A percentile compares a stretch with the other conserved stretches of the same genome.
Conservation (phyloP, 495 filamentous ascomycete species). For the Aspergillus ellipticus region DNA sequence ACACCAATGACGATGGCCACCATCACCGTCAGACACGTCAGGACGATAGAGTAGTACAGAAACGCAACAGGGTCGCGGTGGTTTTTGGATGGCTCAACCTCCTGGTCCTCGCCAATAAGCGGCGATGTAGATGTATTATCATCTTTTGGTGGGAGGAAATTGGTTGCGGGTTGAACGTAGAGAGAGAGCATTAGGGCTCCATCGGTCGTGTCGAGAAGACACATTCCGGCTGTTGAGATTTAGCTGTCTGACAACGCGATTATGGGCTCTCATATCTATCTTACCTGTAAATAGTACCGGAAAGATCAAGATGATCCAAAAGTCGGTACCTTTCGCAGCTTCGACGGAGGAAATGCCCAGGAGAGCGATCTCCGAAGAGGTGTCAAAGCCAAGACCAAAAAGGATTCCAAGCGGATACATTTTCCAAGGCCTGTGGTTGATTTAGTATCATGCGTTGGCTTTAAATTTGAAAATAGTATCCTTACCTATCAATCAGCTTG, state of each 20-base stretch:
- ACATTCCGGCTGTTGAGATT: conserved; percentile 68
- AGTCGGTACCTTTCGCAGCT: conserved; percentile 75
- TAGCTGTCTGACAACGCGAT: neutral
- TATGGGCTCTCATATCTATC: conserved; percentile 7
- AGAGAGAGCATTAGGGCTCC: conserved; percentile 93
- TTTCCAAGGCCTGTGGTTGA: conserved; percentile 72
- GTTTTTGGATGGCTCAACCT: conserved; percentile 30
- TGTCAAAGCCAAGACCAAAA: conserved; percentile 95
- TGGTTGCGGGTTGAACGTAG: conserved; percentile 63
- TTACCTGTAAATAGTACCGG: conserved; percentile 84
- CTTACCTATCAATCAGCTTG: conserved; percentile 69
- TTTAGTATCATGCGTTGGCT: neutral
- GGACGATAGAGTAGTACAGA: conserved; percentile 88
- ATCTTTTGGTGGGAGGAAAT: conserved; percentile 40
- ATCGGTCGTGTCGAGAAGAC: conserved; percentile 82
- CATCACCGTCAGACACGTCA: conserved; percentile 81
- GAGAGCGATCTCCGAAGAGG: conserved; percentile 88
- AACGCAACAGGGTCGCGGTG: conserved; percentile 76
- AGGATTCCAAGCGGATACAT: conserved; percentile 89
- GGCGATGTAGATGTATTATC: conserved; percentile 15
- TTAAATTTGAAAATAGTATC: too few relatives aligned
- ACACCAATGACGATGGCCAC: conserved; percentile 83
- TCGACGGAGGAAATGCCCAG: conserved; percentile 86
- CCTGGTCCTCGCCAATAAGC: conserved; percentile 16
- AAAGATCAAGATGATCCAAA: conserved; percentile 95